Conservation (phyloP, 2,329 filamentous ascomycete species). For the Coniochaeta sp. region DNA sequence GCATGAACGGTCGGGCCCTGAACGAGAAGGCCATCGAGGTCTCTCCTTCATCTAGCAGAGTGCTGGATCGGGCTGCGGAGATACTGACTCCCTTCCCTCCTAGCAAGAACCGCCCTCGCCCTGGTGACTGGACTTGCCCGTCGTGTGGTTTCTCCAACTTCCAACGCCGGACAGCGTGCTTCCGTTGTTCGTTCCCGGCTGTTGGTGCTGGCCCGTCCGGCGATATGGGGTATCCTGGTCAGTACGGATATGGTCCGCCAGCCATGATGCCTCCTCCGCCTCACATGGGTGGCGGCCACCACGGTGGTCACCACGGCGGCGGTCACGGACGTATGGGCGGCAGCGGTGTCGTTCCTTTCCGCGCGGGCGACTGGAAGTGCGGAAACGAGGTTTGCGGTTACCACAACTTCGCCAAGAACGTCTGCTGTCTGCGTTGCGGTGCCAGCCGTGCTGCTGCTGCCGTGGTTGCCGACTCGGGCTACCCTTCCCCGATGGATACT, state of each 20-base stretch:
- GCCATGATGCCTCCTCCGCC: conserved; percentile 74
- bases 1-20: conserved; percentile 96
- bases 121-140: conserved; percentile 98
- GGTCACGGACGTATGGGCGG: conserved; percentile 66
- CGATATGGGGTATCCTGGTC: conserved; percentile 51
- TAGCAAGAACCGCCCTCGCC: conserved; percentile 94
- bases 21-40: conserved; percentile 99
- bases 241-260: conserved; percentile 66
- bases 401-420: conserved; percentile 99
- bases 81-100: conserved; percentile 96
- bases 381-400: conserved; percentile 96
- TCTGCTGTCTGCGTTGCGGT: conserved; percentile 92
- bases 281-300: conserved; percentile 55
- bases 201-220: conserved; percentile 68
- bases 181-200: conserved; percentile 98
- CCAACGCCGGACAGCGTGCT: conserved; percentile 95
- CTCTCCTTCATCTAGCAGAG: conserved; percentile 92
- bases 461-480: conserved; percentile 88
- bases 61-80: conserved; percentile 89
- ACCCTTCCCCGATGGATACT: conserved; percentile 79
- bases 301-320: conserved; percentile 39
- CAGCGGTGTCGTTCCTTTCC: conserved; percentile 87
- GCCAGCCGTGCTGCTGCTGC: conserved; percentile 90
- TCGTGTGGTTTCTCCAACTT: conserved; percentile 99
- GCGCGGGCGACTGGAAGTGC: conserved; percentile 98